Conservation (phyloP, 1,139 yeast genomes). For the Yamadazyma diospyri region DNA sequence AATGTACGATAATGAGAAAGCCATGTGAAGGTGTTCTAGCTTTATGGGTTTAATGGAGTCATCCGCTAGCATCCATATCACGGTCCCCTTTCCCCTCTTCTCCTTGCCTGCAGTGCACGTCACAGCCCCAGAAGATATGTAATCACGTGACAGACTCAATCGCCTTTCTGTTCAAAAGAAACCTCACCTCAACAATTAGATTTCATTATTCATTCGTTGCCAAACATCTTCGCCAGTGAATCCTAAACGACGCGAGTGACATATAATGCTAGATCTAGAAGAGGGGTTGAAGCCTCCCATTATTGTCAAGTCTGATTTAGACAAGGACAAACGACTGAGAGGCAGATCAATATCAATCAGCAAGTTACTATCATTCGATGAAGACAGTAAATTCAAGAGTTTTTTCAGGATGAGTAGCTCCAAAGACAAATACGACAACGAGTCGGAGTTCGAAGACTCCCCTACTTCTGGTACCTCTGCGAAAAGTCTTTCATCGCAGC, state of each 20-base stretch:
- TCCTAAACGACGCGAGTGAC: too few relatives aligned
- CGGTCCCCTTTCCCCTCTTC: too few relatives aligned
- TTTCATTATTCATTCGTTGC: too few relatives aligned
- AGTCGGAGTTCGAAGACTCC: neutral
- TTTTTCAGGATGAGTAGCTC: slow-evolving; percentile 17
- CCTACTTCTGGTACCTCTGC: too few relatives aligned
- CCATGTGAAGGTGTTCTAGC: too few relatives aligned
- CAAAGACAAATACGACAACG: neutral
- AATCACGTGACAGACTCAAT: too few relatives aligned
- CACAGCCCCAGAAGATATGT: too few relatives aligned
- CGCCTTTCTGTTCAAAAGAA: slow-evolving; percentile 1
- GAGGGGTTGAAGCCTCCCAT: slow-evolving; percentile 13
- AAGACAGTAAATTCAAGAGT: slow-evolving; percentile 19
- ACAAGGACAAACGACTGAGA: slow-evolving; percentile 4
- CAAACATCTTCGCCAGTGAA: too few relatives aligned
- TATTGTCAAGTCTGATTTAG: slow-evolving; percentile 9
- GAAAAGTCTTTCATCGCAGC: neutral
- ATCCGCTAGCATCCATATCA: too few relatives aligned
- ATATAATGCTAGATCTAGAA: slow-evolving; percentile 1
- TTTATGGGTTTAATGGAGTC: too few relatives aligned
- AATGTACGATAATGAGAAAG: too few relatives aligned
- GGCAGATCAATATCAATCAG: slow-evolving; percentile 14
- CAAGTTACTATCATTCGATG: slow-evolving; percentile 8
- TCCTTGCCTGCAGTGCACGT: too few relatives aligned
- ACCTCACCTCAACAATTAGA: neutral